Evolutionary conservation across 2,329 filamentous ascomycete species (phyloP).

Genomic region (Exserohilum turcica): DNA sequence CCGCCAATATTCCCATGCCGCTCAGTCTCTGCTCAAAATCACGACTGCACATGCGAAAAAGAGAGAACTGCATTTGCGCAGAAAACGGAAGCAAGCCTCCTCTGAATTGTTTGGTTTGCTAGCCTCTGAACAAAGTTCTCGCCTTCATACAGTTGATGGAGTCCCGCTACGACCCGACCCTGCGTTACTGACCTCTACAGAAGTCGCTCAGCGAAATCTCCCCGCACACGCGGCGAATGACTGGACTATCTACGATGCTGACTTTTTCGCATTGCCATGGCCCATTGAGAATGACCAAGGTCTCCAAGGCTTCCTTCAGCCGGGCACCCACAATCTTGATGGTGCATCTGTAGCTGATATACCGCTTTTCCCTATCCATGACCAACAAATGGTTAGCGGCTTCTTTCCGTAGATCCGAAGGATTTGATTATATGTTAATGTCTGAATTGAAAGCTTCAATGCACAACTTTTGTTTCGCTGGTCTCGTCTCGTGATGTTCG

Average conservation of each 20-base stretch:
- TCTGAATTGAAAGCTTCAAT: background rate
- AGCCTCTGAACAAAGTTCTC: slow-evolving; percentile 12
- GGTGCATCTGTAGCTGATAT: slow-evolving; percentile 40
- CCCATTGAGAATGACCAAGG: slow-evolving; percentile 39
- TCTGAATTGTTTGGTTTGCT: slow-evolving; percentile 38
- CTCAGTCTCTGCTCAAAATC: slow-evolving; percentile 32
- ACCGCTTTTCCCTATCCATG: slow-evolving; percentile 39
- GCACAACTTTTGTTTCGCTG: slow-evolving; percentile 44
- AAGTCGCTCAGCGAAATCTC: slow-evolving; percentile 8
- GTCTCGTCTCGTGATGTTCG: slow-evolving; percentile 60
- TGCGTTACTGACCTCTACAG: slow-evolving; percentile 1
- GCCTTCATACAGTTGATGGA: background rate
- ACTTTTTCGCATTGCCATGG: slow-evolving; percentile 41
- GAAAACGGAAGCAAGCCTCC: slow-evolving; percentile 36
- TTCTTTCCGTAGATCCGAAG: slow-evolving; percentile 10
- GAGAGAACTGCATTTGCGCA: slow-evolving; percentile 28
- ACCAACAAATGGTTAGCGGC: slow-evolving; percentile 27
- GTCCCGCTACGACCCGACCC: slow-evolving; percentile 6
- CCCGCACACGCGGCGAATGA: slow-evolving; percentile 22
- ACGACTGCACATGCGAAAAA: slow-evolving; percentile 33
- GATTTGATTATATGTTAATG: background rate
- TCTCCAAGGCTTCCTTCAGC: slow-evolving; percentile 39
- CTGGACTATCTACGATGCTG: slow-evolving; percentile 42
- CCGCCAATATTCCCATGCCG: slow-evolving; percentile 37
- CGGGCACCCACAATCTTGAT: slow-evolving; percentile 36